A percentile compares a stretch with the other conserved stretches of the same genome.
Conservation (phyloP, 148 eudicot genomes). For the Chenopodium album region DNA sequence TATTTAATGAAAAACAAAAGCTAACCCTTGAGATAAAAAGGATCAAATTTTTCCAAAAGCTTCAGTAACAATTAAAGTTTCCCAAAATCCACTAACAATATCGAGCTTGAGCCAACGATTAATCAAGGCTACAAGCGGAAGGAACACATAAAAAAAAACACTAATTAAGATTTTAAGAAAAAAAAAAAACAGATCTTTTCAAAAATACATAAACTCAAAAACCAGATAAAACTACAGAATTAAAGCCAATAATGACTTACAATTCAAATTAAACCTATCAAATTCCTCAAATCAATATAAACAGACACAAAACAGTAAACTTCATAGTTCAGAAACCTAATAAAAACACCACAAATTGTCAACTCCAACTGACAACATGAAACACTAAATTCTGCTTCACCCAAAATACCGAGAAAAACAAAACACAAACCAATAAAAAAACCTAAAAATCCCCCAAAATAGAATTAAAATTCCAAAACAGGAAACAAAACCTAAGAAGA, state of each 20-base stretch:
- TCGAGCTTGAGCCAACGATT: no score
- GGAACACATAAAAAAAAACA: background rate
- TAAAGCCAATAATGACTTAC: background rate
- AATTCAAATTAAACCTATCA: background rate
- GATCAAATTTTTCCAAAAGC: background rate
- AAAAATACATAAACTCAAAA: background rate
- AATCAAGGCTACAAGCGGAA: no score
- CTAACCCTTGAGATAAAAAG: background rate
- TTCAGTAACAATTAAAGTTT: background rate
- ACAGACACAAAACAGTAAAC: background rate
- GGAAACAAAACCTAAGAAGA: background rate
- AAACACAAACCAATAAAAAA: background rate
- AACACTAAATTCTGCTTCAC: conserved; percentile 4
- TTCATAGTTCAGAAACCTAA: background rate
- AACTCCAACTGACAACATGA: background rate
- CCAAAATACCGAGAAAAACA: background rate
- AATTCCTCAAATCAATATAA: background rate
- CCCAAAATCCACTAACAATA: background rate
- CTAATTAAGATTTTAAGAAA: background rate
- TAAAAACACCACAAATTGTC: background rate
- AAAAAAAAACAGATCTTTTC: background rate
- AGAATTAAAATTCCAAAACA: background rate
- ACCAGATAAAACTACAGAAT: background rate
- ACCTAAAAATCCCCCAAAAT: background rate
- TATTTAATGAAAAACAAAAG: background rate